These are phyloP conservation scores for Hygrophila difformis DNA, from an alignment of 257 asterid genomes.

Conservation along the genomic window DNA sequence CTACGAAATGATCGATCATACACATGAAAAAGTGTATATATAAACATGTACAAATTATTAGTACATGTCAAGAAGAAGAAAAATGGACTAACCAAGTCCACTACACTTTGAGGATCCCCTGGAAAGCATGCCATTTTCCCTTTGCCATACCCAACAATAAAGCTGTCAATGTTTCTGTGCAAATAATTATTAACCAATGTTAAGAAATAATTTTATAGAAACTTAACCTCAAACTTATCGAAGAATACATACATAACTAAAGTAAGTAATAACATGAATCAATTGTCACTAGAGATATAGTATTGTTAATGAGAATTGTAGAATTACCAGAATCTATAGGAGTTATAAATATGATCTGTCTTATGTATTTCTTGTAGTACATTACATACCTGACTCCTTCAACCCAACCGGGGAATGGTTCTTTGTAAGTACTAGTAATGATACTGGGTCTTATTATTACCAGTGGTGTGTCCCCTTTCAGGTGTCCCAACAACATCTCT, in stretches of 20 bases:
- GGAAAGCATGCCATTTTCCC: constrained; percentile 35
- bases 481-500: constrained; percentile 42
- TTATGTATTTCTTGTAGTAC: no score
- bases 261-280: no score
- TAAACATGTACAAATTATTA: not conserved
- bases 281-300: no score
- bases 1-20: constrained; percentile 13
- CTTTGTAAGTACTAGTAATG: constrained; percentile 41
- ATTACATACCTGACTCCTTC: constrained; percentile 40
- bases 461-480: constrained; percentile 17
- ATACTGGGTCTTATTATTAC: constrained; percentile 50
- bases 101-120: constrained; percentile 33
- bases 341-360: no score
- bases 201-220: no score
- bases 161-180: constrained; percentile 41
- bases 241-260: no score
- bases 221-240: no score
- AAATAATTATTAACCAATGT: no score
- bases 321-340: no score
- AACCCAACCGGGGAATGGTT: constrained; percentile 63
- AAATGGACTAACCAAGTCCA: constrained; percentile 35
- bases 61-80: no score
- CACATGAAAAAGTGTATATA: not conserved
- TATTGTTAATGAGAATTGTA: no score
- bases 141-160: constrained; percentile 50